Percentiles rank a stretch among this genome's conserved stretches.
Conservation (phyloP, 768 basidiomycete species). For the Trametes cubensis region DNA sequence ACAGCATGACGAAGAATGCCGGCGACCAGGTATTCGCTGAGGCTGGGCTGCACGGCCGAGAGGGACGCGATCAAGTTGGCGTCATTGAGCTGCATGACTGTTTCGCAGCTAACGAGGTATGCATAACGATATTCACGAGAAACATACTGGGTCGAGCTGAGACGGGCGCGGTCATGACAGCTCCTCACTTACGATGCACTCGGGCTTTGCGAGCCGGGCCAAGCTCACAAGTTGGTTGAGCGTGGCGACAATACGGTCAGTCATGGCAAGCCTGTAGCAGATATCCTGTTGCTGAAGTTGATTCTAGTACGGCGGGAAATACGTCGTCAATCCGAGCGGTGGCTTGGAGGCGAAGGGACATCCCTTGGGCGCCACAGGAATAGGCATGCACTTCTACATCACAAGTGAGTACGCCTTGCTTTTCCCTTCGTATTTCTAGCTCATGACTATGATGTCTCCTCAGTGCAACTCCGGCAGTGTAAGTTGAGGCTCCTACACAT, state of each 20-base stretch:
- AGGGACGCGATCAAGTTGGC: constrained; percentile 74
- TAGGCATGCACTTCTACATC: constrained; percentile 89
- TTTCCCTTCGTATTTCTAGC: neutral
- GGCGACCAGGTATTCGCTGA: constrained; percentile 71
- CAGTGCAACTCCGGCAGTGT: constrained; percentile 80
- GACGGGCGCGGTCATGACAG: constrained; percentile 38
- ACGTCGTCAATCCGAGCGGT: constrained; percentile 82
- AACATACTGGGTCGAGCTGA: neutral
- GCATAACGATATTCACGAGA: neutral
- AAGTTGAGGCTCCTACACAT: constrained; percentile 11
- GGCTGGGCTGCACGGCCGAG: constrained; percentile 66
- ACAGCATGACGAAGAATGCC: constrained; percentile 69
- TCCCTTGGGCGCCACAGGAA: constrained; percentile 79
- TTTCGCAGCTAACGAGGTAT: constrained; percentile 79
- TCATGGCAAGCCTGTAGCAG: neutral
- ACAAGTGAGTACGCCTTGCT: constrained; percentile 53
- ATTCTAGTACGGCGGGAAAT: constrained; percentile 78
- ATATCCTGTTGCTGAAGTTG: neutral
- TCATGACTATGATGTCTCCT: constrained; percentile 4
- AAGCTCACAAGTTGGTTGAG: constrained; percentile 76
- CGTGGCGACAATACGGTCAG: constrained; percentile 77
- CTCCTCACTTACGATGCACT: constrained; percentile 83
- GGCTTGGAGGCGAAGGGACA: constrained; percentile 90
- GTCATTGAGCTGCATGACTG: constrained; percentile 88
- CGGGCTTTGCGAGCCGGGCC: constrained; percentile 64